Evolutionary conservation across 208 protist genomes (phyloP).

Genomic region (Angomonas ambiguus): DNA sequence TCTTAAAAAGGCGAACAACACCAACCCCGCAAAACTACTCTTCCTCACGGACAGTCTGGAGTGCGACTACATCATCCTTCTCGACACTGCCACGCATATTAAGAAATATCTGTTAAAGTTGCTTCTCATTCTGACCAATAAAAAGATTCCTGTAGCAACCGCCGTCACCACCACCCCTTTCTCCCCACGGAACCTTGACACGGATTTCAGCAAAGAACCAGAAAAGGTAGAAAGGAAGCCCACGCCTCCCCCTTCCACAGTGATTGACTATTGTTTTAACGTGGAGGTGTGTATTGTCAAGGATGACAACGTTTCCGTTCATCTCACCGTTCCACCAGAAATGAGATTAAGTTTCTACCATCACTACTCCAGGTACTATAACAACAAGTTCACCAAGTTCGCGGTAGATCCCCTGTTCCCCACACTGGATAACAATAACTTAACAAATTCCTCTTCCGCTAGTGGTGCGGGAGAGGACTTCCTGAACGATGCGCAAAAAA

Average conservation of each 20-base stretch:
- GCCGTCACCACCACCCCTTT: background rate
- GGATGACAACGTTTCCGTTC: constrained; percentile 22
- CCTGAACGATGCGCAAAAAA: constrained; percentile 32
- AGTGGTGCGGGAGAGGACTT: constrained; percentile 2
- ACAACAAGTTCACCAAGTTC: constrained; percentile 9
- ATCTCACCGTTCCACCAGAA: constrained; percentile 21
- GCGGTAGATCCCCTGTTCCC: constrained; percentile 37
- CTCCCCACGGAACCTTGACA: background rate
- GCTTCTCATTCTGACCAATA: background rate
- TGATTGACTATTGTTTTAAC: constrained; percentile 24
- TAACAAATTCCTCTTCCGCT: background rate
- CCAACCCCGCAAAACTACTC: background rate
- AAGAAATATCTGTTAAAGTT: background rate
- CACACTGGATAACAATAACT: background rate
- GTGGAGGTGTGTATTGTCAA: constrained; percentile 25
- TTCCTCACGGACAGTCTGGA: background rate
- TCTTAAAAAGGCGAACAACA: background rate
- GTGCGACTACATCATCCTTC: constrained; percentile 3
- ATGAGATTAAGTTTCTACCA: constrained; percentile 8
- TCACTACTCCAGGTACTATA: constrained; percentile 11
- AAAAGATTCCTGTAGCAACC: background rate
- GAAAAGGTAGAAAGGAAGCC: background rate
- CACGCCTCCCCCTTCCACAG: background rate
- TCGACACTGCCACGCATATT: background rate
- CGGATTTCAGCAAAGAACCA: too few species aligned